Conservation (phyloP, 2,329 filamentous ascomycete genomes). For the Sporothrix curviconia region DNA sequence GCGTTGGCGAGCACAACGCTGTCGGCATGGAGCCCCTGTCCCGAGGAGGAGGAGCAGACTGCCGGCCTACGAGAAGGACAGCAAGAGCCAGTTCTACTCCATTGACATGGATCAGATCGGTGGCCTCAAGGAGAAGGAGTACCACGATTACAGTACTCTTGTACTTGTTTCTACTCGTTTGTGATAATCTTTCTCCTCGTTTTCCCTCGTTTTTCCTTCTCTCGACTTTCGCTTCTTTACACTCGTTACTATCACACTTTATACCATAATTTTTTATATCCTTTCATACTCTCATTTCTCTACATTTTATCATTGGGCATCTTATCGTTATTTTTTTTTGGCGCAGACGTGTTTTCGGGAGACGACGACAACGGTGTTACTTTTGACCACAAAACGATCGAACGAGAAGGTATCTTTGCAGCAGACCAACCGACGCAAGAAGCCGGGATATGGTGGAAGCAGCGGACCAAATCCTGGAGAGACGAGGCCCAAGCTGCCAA, state of each 20-base stretch:
- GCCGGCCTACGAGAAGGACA: conserved; percentile 82
- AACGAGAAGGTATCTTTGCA: neutral
- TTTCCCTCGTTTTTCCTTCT: neutral
- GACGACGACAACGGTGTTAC: neutral
- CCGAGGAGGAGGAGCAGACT: conserved; percentile 70
- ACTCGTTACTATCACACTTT: neutral
- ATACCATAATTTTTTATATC: conserved; percentile 1
- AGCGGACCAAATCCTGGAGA: neutral
- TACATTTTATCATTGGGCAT: conserved; percentile 1
- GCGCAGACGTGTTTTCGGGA: conserved; percentile 9
- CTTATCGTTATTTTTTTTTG: conserved; percentile 4
- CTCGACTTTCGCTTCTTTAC: conserved; percentile 6
- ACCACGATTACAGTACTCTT: conserved; percentile 27
- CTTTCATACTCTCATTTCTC: conserved; percentile 1
- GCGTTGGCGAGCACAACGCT: conserved; percentile 71
- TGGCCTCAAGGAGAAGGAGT: conserved; percentile 84
- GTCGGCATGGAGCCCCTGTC: conserved; percentile 86
- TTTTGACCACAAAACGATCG: neutral
- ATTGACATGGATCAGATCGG: conserved; percentile 93
- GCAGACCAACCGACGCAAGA: neutral
- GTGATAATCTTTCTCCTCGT: neutral
- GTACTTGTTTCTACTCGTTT: neutral
- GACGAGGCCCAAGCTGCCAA: neutral
- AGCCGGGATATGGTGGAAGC: neutral
- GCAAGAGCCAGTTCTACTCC: conserved; percentile 76